Conservation (phyloP, 768 basidiomycete species). For the Macrolepiota dolichaula region DNA sequence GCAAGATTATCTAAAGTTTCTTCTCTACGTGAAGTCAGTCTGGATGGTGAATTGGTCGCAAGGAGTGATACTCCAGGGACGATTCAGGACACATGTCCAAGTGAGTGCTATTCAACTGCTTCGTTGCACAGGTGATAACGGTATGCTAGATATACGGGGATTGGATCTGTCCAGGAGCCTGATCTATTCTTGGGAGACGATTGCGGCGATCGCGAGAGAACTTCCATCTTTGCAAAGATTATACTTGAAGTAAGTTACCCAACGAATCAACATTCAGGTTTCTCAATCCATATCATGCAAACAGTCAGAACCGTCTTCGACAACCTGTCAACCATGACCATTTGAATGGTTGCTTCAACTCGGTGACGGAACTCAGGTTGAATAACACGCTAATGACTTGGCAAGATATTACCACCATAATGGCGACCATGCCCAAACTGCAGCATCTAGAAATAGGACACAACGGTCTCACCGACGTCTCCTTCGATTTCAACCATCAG, state of each 20-base stretch:
- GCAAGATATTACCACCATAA: constrained; percentile 56
- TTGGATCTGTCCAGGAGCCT: constrained; percentile 81
- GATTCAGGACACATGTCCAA: constrained; percentile 59
- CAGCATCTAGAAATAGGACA: constrained; percentile 65
- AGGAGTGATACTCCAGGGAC: constrained; percentile 43
- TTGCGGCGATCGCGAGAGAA: constrained; percentile 60
- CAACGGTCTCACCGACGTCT: constrained; percentile 49
- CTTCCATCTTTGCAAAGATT: constrained; percentile 63
- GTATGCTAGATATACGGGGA: constrained; percentile 59
- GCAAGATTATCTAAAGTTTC: constrained; percentile 63
- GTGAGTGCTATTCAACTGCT: constrained; percentile 40
- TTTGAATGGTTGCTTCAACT: constrained; percentile 41
- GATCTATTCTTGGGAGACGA: constrained; percentile 63
- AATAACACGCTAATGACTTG: constrained; percentile 73
- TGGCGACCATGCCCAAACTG: constrained; percentile 50
- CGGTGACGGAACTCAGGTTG: constrained; percentile 64
- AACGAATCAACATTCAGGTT: constrained; percentile 10
- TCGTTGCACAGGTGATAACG: constrained; percentile 6
- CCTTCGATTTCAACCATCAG: constrained; percentile 17
- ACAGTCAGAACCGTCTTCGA: constrained; percentile 67
- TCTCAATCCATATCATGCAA: constrained; percentile 14
- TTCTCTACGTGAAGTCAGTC: constrained; percentile 72
- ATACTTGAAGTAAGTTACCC: constrained; percentile 67
- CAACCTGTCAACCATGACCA: constrained; percentile 28
- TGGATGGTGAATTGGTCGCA: constrained; percentile 68